Evolutionary conservation across 345 rosid genomes (phyloP).

Genomic region (Alliaria petiolata): DNA sequence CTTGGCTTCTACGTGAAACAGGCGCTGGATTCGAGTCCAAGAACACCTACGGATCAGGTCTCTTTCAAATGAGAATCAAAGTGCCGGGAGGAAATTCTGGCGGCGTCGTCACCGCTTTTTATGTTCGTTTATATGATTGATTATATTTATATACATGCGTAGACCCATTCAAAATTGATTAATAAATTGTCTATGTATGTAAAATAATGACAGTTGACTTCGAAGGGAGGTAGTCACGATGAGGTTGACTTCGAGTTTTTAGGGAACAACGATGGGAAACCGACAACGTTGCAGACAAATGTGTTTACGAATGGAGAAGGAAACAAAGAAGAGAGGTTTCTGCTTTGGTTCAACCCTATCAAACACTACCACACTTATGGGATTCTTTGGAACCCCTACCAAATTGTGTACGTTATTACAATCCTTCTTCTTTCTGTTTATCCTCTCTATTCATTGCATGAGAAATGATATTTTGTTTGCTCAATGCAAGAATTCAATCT

Average conservation of each 20-base stretch:
- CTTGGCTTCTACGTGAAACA: constrained; percentile 14
- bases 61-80: constrained; percentile 49
- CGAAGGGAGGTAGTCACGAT: constrained; percentile 44
- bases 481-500: not conserved
- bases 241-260: constrained; percentile 78
- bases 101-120: constrained; percentile 67
- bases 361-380: constrained; percentile 51
- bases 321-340: constrained; percentile 52
- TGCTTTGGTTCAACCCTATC: constrained; percentile 76
- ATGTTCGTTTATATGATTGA: constrained; percentile 35
- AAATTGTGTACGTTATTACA: constrained; percentile 53
- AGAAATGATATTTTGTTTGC: not conserved
- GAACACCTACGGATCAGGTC: constrained; percentile 52
- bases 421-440: not conserved
- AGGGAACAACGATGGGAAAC: constrained; percentile 61
- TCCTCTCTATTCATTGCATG: not conserved
- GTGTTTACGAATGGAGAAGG: constrained; percentile 53
- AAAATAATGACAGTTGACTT: constrained; percentile 27
- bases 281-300: constrained; percentile 61
- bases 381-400: constrained; percentile 71
- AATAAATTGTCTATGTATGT: not conserved
- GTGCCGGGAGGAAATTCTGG: constrained; percentile 52
- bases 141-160: not conserved
- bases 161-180: not conserved
- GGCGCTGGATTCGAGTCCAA: constrained; percentile 66